These are phyloP conservation scores for Lasiosphaeria miniovina DNA, from an alignment of 495 filamentous ascomycete species.

Conservation along the genomic window DNA sequence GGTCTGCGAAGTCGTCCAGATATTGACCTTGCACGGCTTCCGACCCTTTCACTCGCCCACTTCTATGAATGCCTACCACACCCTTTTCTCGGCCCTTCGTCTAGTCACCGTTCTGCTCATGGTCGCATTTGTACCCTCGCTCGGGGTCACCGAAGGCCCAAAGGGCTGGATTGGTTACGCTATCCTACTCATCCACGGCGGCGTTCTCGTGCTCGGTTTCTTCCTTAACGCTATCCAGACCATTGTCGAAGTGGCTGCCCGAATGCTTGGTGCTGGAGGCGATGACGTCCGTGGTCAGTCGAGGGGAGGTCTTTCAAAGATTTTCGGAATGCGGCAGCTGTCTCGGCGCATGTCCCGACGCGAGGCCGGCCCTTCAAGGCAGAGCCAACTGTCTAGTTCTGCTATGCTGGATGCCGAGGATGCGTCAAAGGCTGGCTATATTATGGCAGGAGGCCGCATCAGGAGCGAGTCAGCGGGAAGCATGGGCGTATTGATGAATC, in stretches of 20 bases:
- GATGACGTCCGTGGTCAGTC: conserved; percentile 67
- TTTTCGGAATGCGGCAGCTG: conserved; percentile 90
- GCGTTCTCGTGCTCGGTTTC: conserved; percentile 89
- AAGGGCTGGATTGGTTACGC: conserved; percentile 95
- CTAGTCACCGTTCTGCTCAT: conserved; percentile 78
- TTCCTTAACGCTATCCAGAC: conserved; percentile 90
- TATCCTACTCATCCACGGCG: conserved; percentile 81
- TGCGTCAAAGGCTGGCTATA: conserved; percentile 63
- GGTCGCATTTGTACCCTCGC: conserved; percentile 79
- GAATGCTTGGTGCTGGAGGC: conserved; percentile 75
- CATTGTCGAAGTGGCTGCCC: conserved; percentile 78
- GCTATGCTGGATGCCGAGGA: conserved; percentile 70
- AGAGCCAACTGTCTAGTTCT: conserved; percentile 75
- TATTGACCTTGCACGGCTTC: conserved; percentile 86
- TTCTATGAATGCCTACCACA: conserved; percentile 97
- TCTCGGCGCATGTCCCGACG: conserved; percentile 68
- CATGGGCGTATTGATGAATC: conserved; percentile 64
- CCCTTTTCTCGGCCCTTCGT: conserved; percentile 74
- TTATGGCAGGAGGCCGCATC: conserved; percentile 58
- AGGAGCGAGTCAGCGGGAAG: conserved; percentile 79
- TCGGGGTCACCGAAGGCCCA: conserved; percentile 69
- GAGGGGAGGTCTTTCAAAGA: conserved; percentile 84
- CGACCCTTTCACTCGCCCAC: conserved; percentile 86
- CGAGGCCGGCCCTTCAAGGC: conserved; percentile 54
- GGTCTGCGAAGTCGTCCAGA: conserved; percentile 87